Evolutionary conservation across 2,329 filamentous ascomycete species (phyloP).

Genomic region (Cryphonectria parasitica): DNA sequence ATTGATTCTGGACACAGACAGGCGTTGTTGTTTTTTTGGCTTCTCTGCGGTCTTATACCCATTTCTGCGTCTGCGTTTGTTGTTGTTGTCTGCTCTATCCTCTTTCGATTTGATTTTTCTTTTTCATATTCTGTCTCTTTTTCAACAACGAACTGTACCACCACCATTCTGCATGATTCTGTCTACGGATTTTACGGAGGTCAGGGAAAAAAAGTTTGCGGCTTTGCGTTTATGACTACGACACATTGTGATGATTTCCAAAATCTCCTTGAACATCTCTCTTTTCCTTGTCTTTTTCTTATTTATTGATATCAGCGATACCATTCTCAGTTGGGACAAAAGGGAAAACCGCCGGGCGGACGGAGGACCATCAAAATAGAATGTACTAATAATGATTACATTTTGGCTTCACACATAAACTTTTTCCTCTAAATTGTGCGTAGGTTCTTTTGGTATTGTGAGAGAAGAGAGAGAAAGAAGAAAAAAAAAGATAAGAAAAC

Average conservation of each 20-base stretch:
- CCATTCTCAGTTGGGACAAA: constrained; percentile 21
- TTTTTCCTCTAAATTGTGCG: neutral
- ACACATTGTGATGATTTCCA: constrained; percentile 19
- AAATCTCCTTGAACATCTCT: constrained; percentile 10
- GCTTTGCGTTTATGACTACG: constrained; percentile 15
- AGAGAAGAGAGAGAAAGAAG: neutral
- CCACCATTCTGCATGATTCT: constrained; percentile 18
- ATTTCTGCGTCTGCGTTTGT: constrained; percentile 10
- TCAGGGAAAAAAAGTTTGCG: constrained; percentile 19
- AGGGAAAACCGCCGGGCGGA: constrained; percentile 21
- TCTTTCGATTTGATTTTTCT: neutral
- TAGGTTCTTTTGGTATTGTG: neutral
- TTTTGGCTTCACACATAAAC: neutral
- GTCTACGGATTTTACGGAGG: constrained; percentile 18
- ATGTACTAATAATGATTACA: constrained; percentile 22
- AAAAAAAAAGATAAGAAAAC: too few species aligned
- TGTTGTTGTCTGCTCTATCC: constrained; percentile 4
- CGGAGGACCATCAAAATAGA: constrained; percentile 25
- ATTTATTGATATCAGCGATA: constrained; percentile 22
- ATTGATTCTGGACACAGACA: constrained; percentile 14
- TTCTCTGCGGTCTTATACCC: constrained; percentile 18
- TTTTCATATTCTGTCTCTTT: neutral
- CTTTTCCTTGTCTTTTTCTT: neutral
- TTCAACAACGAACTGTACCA: constrained; percentile 17
- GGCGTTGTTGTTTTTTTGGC: constrained; percentile 17